Evolutionary conservation across 805 yeast species (phyloP).

Genomic region (Wickerhamiella qilinensis): DNA sequence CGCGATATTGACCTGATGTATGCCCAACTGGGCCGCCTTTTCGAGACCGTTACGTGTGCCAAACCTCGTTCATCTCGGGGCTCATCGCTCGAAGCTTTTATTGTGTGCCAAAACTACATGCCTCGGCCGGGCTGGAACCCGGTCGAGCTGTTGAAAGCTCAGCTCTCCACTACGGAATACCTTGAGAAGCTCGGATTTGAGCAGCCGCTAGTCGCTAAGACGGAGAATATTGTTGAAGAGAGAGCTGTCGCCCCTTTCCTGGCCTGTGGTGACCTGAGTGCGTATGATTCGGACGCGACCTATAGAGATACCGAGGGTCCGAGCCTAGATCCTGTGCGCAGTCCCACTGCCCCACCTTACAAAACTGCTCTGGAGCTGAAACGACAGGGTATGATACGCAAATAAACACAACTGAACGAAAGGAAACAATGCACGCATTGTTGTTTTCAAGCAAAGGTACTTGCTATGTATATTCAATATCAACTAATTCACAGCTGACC

Average conservation of each 20-base stretch:
- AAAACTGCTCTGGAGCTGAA: constrained; percentile 80
- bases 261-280: constrained; percentile 85
- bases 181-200: constrained; percentile 42
- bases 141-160: constrained; percentile 10
- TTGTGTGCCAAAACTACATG: constrained; percentile 76
- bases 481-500: no score
- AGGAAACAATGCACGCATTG: no score
- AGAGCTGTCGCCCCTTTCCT: constrained; percentile 76
- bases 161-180: constrained; percentile 60
- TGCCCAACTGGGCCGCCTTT: constrained; percentile 76
- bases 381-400: constrained; percentile 39
- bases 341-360: constrained; percentile 95
- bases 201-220: constrained; percentile 19
- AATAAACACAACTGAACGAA: no score
- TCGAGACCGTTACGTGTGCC: constrained; percentile 81
- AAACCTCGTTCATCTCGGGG: constrained; percentile 94
- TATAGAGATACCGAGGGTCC: constrained; percentile 36
- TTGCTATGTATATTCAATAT: no score
- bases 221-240: constrained; percentile 30
- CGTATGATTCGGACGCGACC: constrained; percentile 91
- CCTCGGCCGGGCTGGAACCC: constrained; percentile 84
- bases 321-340: constrained; percentile 80
- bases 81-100: constrained; percentile 82
- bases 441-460: no score
- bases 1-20: constrained; percentile 87